Conservation (phyloP, 345 rosid genomes). For the Turnera subulata region DNA sequence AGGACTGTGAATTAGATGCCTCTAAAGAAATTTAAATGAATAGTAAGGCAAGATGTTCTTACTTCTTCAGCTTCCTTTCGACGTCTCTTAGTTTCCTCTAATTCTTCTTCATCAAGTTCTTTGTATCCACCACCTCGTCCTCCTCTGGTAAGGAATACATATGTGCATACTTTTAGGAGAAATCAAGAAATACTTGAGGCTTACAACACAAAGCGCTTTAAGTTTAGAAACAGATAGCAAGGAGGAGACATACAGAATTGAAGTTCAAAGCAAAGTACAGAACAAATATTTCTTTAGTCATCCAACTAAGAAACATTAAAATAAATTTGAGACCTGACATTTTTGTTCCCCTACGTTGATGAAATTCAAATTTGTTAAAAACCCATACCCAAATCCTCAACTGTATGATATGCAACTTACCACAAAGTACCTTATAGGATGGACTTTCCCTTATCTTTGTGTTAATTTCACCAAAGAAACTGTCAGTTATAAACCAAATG, state of each 20-base stretch:
- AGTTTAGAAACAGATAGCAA: neutral
- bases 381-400: too few species aligned
- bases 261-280: neutral
- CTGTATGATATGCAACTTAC: too few species aligned
- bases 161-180: constrained; percentile 3
- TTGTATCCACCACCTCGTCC: constrained; percentile 99
- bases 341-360: too few species aligned
- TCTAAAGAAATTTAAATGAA: constrained; percentile 10
- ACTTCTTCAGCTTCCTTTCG: constrained; percentile 93
- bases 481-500: too few species aligned
- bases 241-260: neutral
- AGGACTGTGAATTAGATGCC: constrained; percentile 16
- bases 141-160: constrained; percentile 50
- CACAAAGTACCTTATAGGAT: too few species aligned
- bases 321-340: too few species aligned
- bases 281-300: neutral
- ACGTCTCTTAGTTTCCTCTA: constrained; percentile 93
- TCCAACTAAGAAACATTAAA: too few species aligned
- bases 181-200: neutral
- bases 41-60: constrained; percentile 22
- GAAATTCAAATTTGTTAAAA: too few species aligned
- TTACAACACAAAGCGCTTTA: neutral
- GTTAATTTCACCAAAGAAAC: too few species aligned
- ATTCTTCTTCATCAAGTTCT: constrained; percentile 96
- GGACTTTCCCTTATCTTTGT: too few species aligned